Percentiles rank a stretch among this genome's conserved stretches.
Conservation (phyloP, 2,329 filamentous ascomycete species). For the Ophiocordyceps camponoti-saundersi region DNA sequence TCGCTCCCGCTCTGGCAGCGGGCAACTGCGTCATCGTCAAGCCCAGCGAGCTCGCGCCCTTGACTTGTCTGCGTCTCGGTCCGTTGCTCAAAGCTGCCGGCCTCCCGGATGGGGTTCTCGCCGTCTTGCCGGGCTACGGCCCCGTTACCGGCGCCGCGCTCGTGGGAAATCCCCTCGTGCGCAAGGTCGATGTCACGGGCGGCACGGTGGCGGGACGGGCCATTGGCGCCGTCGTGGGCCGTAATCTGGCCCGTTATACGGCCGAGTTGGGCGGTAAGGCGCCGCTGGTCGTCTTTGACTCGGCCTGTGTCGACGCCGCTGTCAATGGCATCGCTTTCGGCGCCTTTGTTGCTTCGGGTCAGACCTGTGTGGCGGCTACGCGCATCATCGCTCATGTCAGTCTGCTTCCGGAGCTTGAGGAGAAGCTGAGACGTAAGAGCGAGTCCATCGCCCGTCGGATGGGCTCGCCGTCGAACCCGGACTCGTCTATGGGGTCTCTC, state of each 20-base stretch:
- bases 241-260: constrained; percentile 52
- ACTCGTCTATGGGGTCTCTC: constrained; percentile 47
- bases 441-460: constrained; percentile 34
- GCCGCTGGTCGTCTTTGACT: constrained; percentile 49
- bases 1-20: constrained; percentile 40
- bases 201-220: constrained; percentile 53
- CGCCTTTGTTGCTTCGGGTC: constrained; percentile 36
- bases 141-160: constrained; percentile 32
- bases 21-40: constrained; percentile 45
- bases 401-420: constrained; percentile 48
- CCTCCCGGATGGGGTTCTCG: constrained; percentile 53
- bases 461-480: constrained; percentile 36
- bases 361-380: constrained; percentile 51
- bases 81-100: constrained; percentile 47
- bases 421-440: constrained; percentile 46
- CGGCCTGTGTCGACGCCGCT: constrained; percentile 47
- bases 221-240: constrained; percentile 48
- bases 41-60: constrained; percentile 43
- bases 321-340: constrained; percentile 52
- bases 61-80: constrained; percentile 42
- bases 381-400: constrained; percentile 56
- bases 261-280: constrained; percentile 59
- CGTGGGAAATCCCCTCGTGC: constrained; percentile 30
- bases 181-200: constrained; percentile 61
- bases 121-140: constrained; percentile 40